Evolutionary conservation across 192 early-diverging fungal genomes (phyloP), one percentile per base, ranked within the genome.

Genomic region (Backusella luteola): DNA sequence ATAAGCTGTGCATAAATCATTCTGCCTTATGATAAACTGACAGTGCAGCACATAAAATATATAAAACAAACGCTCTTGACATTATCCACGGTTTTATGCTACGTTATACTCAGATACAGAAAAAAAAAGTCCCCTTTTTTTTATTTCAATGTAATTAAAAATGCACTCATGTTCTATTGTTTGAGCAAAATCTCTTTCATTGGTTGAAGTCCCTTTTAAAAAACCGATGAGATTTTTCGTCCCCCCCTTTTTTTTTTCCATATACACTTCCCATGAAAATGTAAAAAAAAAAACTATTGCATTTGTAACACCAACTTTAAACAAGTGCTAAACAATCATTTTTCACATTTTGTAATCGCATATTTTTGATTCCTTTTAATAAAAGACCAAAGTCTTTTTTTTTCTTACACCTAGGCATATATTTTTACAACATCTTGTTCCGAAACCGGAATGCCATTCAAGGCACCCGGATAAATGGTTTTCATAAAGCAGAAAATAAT

Each of bases 41-140:
- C 56, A 59, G 56, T 59, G 56, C 56, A 59, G 56, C 56, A 59
- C 56, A 59, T 49, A 49, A 49, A 49, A 49, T 49, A 49, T 26
- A 59, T 59, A 32, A 32, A 32, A 32, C 32, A 32, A 32, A 3
- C 11, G 4, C 56, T 59, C 56, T 59, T 59, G 56, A 59, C 9
- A 59, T 12, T 23, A 59, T 49, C 46, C 19, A n/a, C 46, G 46
- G 17, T 4, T 49, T 19, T 12, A 42, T 14, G 0, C 12, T 52
- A 52, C 4, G 0, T 52, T 21, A 4, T 56, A 56, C 53, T 56
- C 23, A 56, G 21, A 56, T 56, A 56, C 53, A 56, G 29, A 29
- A 26, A 26, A 49, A 17, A 17, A n/a, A 17, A 19, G n/a, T n/a
- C n/a, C n/a, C n/a, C n/a, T n/a, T n/a, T n/a, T n/a, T n/a, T n/a